Evolutionary conservation across 176 grass and related monocot species (phyloP).

Genomic region (Lolium perenne): DNA sequence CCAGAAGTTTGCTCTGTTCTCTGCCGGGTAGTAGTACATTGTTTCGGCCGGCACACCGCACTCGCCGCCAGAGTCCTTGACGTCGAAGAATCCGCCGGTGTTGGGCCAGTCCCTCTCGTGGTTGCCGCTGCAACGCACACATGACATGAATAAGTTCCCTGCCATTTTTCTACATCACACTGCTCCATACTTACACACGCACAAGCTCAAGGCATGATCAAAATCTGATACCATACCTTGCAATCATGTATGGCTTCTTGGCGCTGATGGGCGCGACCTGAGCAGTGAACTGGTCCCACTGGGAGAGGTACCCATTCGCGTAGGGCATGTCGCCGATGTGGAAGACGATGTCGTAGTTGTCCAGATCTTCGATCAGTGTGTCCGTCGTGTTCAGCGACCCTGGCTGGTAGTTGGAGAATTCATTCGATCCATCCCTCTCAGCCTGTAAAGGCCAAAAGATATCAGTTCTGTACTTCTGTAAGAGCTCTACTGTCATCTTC

Average conservation of each 20-base stretch:
- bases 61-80: constrained; percentile 78
- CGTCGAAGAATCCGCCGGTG: constrained; percentile 73
- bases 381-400: constrained; percentile 89
- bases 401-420: constrained; percentile 80
- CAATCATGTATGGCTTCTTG: constrained; percentile 81
- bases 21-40: constrained; percentile 75
- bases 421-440: constrained; percentile 83
- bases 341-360: constrained; percentile 90
- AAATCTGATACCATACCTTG: constrained; percentile 29
- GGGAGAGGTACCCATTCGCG: constrained; percentile 86
- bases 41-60: constrained; percentile 84
- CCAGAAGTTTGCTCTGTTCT: constrained; percentile 88
- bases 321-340: constrained; percentile 93
- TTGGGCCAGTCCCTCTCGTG: constrained; percentile 82
- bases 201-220: too few species aligned
- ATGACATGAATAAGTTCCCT: not conserved
- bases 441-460: constrained; percentile 44
- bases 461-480: too few species aligned
- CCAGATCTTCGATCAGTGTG: constrained; percentile 54
- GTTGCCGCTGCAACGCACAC: constrained; percentile 61
- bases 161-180: not conserved
- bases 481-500: too few species aligned
- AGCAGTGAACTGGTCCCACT: constrained; percentile 96
- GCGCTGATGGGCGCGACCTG: constrained; percentile 76
- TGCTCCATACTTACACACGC: not conserved